Evolutionary conservation across 2,329 filamentous ascomycete genomes (phyloP), one percentile per base, ranked within the genome.

Genomic region (Sporothrix schenckii): DNA sequence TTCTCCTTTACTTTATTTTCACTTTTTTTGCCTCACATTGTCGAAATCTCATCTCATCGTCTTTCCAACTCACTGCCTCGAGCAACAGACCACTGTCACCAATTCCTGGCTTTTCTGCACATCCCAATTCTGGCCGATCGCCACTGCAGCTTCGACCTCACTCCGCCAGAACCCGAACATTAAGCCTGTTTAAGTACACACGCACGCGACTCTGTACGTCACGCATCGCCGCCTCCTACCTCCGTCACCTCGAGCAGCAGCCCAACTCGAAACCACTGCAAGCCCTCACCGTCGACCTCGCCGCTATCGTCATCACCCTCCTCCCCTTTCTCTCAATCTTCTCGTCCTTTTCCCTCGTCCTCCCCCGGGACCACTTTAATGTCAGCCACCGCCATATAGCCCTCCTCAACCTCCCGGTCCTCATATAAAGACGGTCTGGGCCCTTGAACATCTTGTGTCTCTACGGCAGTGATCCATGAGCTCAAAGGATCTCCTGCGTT

Each of bases 401-500:
- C 52, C 21, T 21, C 52, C 19, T 27, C 61, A 27, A n/a, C 16
- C 52, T 47, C 58, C 61, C 34, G 52, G 54, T 44, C 47, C 67
- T 63, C 39, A 19, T 56, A 60, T 52, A 34, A 11, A 66, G 47
- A 67, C 53, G 53, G 66, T 68, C 66, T 68, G 41, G 66, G 47
- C 67, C 54, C 56, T 61, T 16, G 53, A 65, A 50, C 39, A 24
- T 58, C 47, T 14, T 24, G 47, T 53, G 65, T 61, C 21, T 69
- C 65, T 50, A 24, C 54, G 19, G 69, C 69, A 77, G 79, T 83
- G 82, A 88, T 92, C 89, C 90, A 97, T 97, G 93, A 94, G 89
- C 91, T 90, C 87, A 81, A 91, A 90, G 84, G 92, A 96, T 83
- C 89, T 96, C 79, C 88, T 97, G 80, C 92, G 93, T 84, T 95